Conservation (phyloP, 1,139 yeast species). For the Blastobotrys serpentis region DNA sequence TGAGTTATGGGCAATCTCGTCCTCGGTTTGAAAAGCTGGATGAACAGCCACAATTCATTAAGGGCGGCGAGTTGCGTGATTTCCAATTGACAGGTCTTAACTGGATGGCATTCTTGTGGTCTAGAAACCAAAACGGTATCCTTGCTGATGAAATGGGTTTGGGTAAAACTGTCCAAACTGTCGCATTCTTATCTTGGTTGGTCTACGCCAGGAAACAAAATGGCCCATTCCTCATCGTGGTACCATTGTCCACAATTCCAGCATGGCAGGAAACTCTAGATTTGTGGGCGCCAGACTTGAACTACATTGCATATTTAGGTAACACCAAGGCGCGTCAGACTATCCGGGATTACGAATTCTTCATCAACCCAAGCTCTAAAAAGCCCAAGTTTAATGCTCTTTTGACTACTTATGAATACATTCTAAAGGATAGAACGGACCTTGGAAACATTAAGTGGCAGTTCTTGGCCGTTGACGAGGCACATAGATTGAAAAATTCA, state of each 20-base stretch:
- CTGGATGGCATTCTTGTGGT: conserved; percentile 99
- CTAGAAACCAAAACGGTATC: conserved; percentile 95
- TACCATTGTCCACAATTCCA: conserved; percentile 92
- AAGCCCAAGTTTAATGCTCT: conserved; percentile 86
- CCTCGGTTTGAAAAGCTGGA: conserved; percentile 87
- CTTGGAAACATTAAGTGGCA: conserved; percentile 91
- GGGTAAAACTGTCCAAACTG: conserved; percentile 97
- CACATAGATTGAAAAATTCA: conserved; percentile 92
- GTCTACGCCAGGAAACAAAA: conserved; percentile 91
- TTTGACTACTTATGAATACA: conserved; percentile 92
- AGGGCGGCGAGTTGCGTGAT: conserved; percentile 90
- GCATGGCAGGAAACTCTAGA: conserved; percentile 99
- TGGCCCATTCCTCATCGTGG: conserved; percentile 96
- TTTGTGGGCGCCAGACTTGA: conserved; percentile 95
- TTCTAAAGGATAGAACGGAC: conserved; percentile 79
- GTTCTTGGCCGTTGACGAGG: conserved; percentile 96
- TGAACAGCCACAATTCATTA: conserved; percentile 84
- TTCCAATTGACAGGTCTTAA: conserved; percentile 96
- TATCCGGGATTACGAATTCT: conserved; percentile 84
- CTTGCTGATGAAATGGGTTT: conserved; percentile 99
- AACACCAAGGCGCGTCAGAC: conserved; percentile 81
- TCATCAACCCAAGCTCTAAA: conserved; percentile 46
- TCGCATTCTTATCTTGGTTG: conserved; percentile 90
- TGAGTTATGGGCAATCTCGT: conserved; percentile 70
- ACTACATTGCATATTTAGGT: conserved; percentile 89